Conservation (phyloP, 1,284 basidiomycete genomes). For the Naganishia liquefaciens region DNA sequence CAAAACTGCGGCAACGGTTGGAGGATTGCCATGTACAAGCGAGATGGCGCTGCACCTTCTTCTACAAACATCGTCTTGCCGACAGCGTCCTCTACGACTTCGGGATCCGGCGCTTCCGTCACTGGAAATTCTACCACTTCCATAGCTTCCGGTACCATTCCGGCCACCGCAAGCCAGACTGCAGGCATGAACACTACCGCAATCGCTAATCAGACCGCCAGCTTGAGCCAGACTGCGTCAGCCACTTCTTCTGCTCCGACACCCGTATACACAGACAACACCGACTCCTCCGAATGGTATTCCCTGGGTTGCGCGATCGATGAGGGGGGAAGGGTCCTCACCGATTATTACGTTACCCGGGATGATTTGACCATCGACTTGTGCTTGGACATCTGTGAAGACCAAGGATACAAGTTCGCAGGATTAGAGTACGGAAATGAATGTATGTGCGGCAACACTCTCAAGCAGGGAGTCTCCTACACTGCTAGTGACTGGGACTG, state of each 20-base stretch:
- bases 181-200: slow-evolving; percentile 21
- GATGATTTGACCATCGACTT: slow-evolving; percentile 43
- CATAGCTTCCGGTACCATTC: no score
- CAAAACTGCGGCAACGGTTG: slow-evolving; percentile 45
- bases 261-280: slow-evolving; percentile 18
- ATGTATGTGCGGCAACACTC: slow-evolving; percentile 47
- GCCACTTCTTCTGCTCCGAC: slow-evolving; percentile 35
- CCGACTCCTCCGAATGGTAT: slow-evolving; percentile 45
- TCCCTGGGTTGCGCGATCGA: slow-evolving; percentile 48
- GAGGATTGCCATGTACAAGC: slow-evolving; percentile 46
- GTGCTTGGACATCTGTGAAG: slow-evolving; percentile 47
- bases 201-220: slow-evolving; percentile 27
- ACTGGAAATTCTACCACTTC: no score
- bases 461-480: slow-evolving; percentile 36
- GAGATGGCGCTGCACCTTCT: slow-evolving; percentile 33
- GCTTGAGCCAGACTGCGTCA: slow-evolving; percentile 30
- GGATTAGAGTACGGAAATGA: slow-evolving; percentile 50
- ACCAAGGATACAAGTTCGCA: slow-evolving; percentile 46
- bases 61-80: slow-evolving; percentile 32
- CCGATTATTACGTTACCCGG: slow-evolving; percentile 14
- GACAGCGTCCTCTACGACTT: slow-evolving; percentile 30
- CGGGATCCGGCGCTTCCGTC: slow-evolving; percentile 19
- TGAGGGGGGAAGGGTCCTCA: slow-evolving; percentile 31
- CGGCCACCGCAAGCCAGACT: slow-evolving; percentile 23
- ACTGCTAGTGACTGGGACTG: slow-evolving; percentile 38